Evolutionary conservation across 305 asterid genomes (phyloP).

Genomic region (Fraxinus baroniana): DNA sequence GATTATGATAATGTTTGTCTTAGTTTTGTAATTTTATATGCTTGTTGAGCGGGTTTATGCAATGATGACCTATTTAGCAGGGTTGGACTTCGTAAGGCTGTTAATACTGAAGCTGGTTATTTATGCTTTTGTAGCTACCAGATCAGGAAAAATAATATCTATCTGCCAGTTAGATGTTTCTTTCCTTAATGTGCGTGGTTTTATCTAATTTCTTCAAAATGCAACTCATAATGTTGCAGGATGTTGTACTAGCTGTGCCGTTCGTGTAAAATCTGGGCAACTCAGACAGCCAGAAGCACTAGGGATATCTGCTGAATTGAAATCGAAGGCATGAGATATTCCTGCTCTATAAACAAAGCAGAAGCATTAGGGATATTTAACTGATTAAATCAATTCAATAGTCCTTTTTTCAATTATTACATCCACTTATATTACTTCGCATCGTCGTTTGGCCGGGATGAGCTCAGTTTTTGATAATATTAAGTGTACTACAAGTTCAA

Average conservation of each 20-base stretch:
- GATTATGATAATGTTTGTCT: not conserved
- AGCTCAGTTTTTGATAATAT: not conserved
- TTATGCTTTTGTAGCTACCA: not conserved
- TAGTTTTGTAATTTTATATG: not conserved
- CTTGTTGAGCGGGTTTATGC: not conserved
- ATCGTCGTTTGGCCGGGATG: not conserved
- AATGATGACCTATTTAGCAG: not conserved
- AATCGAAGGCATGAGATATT: constrained; percentile 51
- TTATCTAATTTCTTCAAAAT: not conserved
- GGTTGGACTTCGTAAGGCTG: not conserved
- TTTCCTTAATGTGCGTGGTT: not conserved
- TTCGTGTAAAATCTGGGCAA: constrained; percentile 87
- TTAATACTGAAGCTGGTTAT: not conserved
- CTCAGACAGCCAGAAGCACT: constrained; percentile 93
- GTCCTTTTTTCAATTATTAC: not conserved
- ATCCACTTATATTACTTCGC: not conserved
- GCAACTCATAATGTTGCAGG: constrained; percentile 46
- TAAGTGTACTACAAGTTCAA: not conserved
- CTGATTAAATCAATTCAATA: not conserved
- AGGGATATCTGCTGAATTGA: constrained; percentile 90
- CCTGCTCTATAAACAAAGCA: not conserved
- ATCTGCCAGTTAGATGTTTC: not conserved
- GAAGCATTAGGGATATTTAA: not conserved
- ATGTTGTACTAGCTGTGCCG: constrained; percentile 97
- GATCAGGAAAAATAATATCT: not conserved